These are phyloP conservation scores for Diaporthe eres DNA, from an alignment of 2,329 filamentous ascomycete species.

Conservation along the genomic window DNA sequence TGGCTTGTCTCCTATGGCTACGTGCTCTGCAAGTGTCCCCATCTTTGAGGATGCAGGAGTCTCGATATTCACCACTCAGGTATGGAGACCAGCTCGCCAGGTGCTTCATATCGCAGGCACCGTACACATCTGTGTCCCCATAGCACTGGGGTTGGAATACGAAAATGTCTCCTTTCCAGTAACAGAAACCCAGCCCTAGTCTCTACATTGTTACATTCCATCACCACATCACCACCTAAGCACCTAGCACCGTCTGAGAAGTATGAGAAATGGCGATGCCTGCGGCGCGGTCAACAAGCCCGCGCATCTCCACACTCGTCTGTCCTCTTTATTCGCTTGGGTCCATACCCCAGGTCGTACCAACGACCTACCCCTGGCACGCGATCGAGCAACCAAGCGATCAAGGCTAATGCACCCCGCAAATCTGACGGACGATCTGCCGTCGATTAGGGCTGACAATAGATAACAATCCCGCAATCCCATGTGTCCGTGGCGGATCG, in stretches of 20 bases:
- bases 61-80: not conserved
- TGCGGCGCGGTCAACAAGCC: not conserved
- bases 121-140: not conserved
- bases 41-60: not conserved
- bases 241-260: not conserved
- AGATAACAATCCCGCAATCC: not conserved
- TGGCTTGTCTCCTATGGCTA: not conserved
- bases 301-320: not conserved
- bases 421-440: slow-evolving; percentile 39
- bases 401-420: slow-evolving; percentile 39
- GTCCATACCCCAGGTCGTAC: slow-evolving; percentile 2
- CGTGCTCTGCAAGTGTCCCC: not conserved
- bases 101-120: too few species aligned
- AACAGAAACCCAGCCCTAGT: not conserved
- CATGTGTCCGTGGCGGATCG: not conserved
- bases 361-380: slow-evolving; percentile 12
- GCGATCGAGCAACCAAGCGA: not conserved
- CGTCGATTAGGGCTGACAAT: slow-evolving; percentile 36
- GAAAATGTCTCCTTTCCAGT: too few species aligned
- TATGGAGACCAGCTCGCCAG: not conserved
- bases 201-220: not conserved
- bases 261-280: too few species aligned
- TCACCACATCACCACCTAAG: not conserved
- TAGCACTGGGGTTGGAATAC: not conserved
- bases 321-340: not conserved